Evolutionary conservation across 441 rosid genomes (phyloP), one percentile per base, ranked within the genome.

Genomic region (Adansonia gregorii): DNA sequence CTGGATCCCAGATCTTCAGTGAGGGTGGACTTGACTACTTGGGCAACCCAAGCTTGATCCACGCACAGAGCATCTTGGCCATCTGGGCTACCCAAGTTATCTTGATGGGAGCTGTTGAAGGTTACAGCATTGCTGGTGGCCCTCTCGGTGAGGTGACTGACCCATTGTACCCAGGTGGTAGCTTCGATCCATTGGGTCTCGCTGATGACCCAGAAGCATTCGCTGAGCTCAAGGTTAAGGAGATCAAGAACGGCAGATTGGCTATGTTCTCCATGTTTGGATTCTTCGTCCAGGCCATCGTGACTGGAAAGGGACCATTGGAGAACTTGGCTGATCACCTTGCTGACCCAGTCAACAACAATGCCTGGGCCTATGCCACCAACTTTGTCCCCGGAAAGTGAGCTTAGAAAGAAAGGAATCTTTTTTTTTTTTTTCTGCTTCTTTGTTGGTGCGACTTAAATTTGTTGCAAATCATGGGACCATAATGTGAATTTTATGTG

Each of bases 1-100:
- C 89, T 0, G 91, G 91, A 0, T 70, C 89, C 0, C 88, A 88
- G 75, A 88, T 85, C 83, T 88, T 86, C 81, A 88, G 89, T 66
- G 85, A 82, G 67, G 89, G 89, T 11, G 89, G 91, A 0, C 86
- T 88, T 12, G 89, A 88, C 86, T 88, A 88, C 84, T 76, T 85
- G 61, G 88, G 91, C 2, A 85, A 86, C 80, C 91, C 89, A 15
- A 87, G 83, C 84, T 27, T 88, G 80, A 66, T 84, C 78, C 89
- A 86, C 15, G 89, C 90, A 0, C 86, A 83, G 19, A 87, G 89
- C 82, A 84, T 88, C 78, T 49, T 88, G 41, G 90, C 90, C 51
- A 88, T 86, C 76, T 85, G 84, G 90, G 90, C 88, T 0, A 12
- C 71, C 49, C 87, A 85, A 11, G 90, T 85, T 5, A 19, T 82